Base-by-base conservation (phyloP, 352 stramenopile species). In the Halophytophthora batemanensis region DNA sequence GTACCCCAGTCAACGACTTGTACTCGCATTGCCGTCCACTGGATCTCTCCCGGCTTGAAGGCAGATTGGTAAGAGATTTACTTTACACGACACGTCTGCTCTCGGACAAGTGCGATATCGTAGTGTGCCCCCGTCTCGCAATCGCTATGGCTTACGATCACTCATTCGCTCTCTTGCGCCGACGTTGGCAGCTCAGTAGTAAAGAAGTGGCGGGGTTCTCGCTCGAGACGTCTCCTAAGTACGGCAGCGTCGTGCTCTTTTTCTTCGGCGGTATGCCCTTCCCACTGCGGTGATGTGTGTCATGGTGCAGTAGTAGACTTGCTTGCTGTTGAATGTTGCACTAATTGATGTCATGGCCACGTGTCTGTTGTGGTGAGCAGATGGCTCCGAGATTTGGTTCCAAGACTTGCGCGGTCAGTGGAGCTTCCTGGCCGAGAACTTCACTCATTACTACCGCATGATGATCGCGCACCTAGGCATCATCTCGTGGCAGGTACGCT, bases 381-480 rank as follows among this genome's bases (percentile, higher is more conserved):
- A 66, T 43, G 49, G 36, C 25, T 47, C 71, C 13, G 69, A 92
- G 56, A 64, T 90, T 36, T 90, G 82, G 82, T 85, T 89, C 52
- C 64, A 61, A 11, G 69, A 90, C 52, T 49, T 85, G 33, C 61
- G 61, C 33, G 77, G 69, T 2, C 56, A 57, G 15, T 90, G 82
- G 82, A 81, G 77, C 47, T 92, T 89, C 41, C 65, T 92, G 14
- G 77, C 82, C 1, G 53, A 77, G 34, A 77, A 55, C 12, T 92
- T 92, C 45, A 72, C 62, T 19, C 74, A 88, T 33, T 92, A 92
- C 58, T 92, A 92, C 55, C 78, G 82, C 44, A 82, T 90, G 72
- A 89, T 90, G 73, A 71, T 92, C 35, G 66, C 68, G 31, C 82
- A 92, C 36, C 53, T 92, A 18, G 78, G 82, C 3, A 79, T 92